phyloP scores from a whole-genome alignment of 129 eudicot genomes.

The Calendula officinalis region DNA sequence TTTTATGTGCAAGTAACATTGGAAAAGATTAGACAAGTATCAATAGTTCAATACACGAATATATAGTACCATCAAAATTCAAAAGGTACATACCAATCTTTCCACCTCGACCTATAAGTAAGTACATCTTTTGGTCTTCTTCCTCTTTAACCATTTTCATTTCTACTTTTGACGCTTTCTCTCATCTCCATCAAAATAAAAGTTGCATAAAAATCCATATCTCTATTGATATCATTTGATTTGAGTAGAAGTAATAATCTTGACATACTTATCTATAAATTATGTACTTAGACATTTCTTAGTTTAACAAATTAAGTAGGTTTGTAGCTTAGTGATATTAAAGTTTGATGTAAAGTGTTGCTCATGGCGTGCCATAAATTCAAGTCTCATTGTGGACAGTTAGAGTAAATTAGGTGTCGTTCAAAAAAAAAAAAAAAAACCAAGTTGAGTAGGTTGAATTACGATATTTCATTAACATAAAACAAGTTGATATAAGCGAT shows the following conservation, averaged over 20 bases:
- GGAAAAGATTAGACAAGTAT: neutral
- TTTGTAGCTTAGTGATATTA: no score
- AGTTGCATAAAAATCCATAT: neutral
- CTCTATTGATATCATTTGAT: neutral
- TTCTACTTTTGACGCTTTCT: conserved; percentile 32
- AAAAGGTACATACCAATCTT: conserved; percentile 27
- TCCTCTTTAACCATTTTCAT: conserved; percentile 16
- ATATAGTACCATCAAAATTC: conserved; percentile 2
- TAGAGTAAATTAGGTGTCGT: no score
- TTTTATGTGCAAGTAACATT: neutral
- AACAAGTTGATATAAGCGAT: no score
- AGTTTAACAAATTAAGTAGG: no score
- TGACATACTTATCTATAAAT: no score
- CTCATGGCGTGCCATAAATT: no score
- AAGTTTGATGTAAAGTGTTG: no score
- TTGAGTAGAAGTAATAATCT: neutral
- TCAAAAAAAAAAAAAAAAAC: no score
- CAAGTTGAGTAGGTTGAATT: no score
- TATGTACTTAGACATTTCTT: no score
- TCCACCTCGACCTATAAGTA: conserved; percentile 33
- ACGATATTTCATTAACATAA: no score
- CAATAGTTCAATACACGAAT: neutral
- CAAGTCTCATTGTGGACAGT: no score
- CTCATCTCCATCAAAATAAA: neutral
- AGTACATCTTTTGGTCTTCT: conserved; percentile 34